Evolutionary conservation across 495 filamentous ascomycete genomes (phyloP).

Genomic region (Penicillium dipodomyicola): DNA sequence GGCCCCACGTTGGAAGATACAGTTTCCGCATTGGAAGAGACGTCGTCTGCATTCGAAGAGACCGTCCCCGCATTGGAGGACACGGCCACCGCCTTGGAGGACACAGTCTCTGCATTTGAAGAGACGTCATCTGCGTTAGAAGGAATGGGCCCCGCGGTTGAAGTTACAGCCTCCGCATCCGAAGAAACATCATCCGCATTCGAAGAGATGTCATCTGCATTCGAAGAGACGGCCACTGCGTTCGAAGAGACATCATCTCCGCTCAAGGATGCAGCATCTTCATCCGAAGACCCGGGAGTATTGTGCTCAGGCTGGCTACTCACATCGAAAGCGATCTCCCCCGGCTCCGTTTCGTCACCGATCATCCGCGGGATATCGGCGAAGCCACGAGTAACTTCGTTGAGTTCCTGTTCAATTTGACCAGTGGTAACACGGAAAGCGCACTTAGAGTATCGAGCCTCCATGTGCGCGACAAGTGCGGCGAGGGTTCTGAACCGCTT

Average conservation of each 20-base stretch:
- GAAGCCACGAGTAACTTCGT: slow-evolving; percentile 50
- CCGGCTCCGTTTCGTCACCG: neutral
- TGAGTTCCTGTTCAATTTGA: slow-evolving; percentile 41
- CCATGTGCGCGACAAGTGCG: slow-evolving; percentile 51
- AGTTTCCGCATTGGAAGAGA: neutral
- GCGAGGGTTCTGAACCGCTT: slow-evolving; percentile 42
- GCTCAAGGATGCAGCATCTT: neutral
- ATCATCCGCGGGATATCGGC: slow-evolving; percentile 20
- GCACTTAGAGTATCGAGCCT: slow-evolving; percentile 44
- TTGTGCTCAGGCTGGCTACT: slow-evolving; percentile 1
- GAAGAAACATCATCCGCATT: neutral
- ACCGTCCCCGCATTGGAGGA: neutral
- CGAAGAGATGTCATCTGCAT: neutral
- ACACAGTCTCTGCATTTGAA: neutral
- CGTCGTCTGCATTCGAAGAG: neutral
- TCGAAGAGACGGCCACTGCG: neutral
- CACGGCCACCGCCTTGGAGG: neutral
- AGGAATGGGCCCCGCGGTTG: neutral
- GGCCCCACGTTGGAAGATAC: neutral
- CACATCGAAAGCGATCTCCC: neutral
- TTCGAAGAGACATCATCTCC: neutral
- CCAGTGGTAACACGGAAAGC: slow-evolving; percentile 31
- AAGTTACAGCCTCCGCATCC: neutral
- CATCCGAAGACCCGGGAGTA: neutral
- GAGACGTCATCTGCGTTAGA: neutral